These are phyloP conservation scores for Teratosphaeria nubilosa DNA, from an alignment of 2,329 filamentous ascomycete genomes.

Conservation along the genomic window DNA sequence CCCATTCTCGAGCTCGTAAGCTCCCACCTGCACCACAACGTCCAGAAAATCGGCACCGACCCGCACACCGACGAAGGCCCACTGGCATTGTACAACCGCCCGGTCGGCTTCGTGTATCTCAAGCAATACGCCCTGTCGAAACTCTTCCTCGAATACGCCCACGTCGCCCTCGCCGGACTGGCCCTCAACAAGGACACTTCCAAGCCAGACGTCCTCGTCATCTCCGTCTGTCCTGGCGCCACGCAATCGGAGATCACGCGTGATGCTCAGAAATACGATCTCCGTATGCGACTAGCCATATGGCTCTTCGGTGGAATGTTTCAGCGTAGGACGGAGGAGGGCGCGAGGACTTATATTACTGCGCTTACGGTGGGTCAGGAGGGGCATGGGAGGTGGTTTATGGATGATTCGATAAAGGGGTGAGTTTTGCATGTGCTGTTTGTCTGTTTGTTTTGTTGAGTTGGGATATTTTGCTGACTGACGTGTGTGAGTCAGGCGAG, in stretches of 20 bases:
- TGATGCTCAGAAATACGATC: background rate
- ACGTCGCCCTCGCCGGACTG: constrained; percentile 2
- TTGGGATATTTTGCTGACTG: background rate
- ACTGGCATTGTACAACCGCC: background rate
- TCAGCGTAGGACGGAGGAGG: constrained; percentile 9
- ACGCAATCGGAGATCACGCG: constrained; percentile 4
- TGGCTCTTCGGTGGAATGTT: background rate
- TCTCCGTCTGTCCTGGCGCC: constrained; percentile 6
- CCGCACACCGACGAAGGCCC: background rate
- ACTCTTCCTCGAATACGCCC: constrained; percentile 9
- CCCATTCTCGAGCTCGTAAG: constrained; percentile 12
- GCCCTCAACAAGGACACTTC: background rate
- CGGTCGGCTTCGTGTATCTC: background rate
- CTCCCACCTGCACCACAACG: constrained; percentile 1
- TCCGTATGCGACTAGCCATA: background rate
- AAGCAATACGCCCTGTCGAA: constrained; percentile 10
- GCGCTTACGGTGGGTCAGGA: constrained; percentile 6
- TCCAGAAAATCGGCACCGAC: background rate
- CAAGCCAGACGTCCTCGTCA: constrained; percentile 3
- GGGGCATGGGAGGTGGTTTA: constrained; percentile 10
- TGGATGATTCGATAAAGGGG: constrained; percentile 6
- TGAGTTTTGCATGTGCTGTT: constrained; percentile 1
- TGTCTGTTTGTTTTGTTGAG: too few relatives aligned
- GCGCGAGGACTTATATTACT: constrained; percentile 11
- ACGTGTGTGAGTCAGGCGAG: background rate